Evolutionary conservation across 495 filamentous ascomycete genomes (phyloP).

Genomic region (Penicillium goetzii): DNA sequence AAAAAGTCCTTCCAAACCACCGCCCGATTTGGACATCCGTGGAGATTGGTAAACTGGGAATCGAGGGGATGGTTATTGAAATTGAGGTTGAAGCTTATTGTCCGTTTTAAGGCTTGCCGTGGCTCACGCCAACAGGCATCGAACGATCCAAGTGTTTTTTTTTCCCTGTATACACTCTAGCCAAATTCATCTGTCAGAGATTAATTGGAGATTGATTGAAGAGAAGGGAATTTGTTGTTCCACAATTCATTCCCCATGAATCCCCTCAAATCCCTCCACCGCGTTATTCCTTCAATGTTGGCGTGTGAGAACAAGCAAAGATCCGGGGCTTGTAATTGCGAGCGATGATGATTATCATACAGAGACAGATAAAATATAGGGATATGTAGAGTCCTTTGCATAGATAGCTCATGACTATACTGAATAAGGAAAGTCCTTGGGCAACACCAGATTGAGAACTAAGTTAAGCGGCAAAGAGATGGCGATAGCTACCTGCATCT

Average conservation of each 20-base stretch:
- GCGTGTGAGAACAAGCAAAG: not conserved
- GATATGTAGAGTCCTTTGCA: no score
- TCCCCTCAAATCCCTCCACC: no score
- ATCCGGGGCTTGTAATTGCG: not conserved
- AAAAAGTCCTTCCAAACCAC: slow-evolving; percentile 14
- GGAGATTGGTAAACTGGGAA: slow-evolving; percentile 22
- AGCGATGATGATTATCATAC: not conserved
- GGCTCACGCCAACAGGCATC: not conserved
- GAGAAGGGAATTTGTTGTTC: not conserved
- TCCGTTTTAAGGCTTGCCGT: slow-evolving; percentile 9
- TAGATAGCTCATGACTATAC: not conserved
- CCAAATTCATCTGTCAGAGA: no score
- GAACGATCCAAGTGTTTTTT: not conserved
- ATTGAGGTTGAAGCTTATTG: slow-evolving; percentile 23
- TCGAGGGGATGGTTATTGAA: slow-evolving; percentile 21
- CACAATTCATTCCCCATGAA: not conserved
- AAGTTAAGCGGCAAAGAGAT: not conserved
- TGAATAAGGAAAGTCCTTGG: slow-evolving; percentile 19
- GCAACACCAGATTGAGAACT: not conserved
- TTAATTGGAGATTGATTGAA: not conserved
- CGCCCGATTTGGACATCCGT: slow-evolving; percentile 25
- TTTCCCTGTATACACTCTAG: not conserved
- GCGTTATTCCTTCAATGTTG: not conserved
- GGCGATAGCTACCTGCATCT: not conserved
- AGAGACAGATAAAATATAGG: no score